A percentile compares a stretch with the other conserved stretches of the same genome.
These are phyloP conservation scores for Beauveria pseudobassiana DNA, from an alignment of 2,329 filamentous ascomycete species.

Conservation along the genomic window DNA sequence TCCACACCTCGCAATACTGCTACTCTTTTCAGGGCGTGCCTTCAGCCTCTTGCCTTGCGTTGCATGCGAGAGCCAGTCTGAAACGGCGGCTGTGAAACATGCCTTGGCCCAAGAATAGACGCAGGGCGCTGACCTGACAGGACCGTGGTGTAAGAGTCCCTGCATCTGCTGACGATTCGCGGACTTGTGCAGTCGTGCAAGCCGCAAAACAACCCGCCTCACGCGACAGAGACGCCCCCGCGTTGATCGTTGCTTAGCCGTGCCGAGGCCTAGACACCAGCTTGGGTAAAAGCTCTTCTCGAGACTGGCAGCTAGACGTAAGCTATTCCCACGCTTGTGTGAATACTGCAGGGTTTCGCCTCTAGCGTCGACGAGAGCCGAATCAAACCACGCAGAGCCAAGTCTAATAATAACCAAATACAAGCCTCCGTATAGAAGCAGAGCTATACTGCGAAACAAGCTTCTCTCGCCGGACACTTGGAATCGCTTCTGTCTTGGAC, in stretches of 20 bases:
- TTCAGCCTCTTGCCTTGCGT: not conserved
- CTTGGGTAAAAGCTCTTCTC: not conserved
- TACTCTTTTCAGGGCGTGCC: too few relatives aligned
- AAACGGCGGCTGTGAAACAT: not conserved
- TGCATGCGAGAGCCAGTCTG: not conserved
- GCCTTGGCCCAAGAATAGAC: not conserved
- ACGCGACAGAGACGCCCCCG: not conserved
- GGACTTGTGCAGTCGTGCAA: not conserved
- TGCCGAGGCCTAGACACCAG: not conserved
- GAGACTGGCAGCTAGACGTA: not conserved
- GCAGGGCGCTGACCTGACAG: not conserved
- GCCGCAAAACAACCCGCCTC: not conserved
- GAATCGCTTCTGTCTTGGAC: not conserved
- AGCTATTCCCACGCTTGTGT: not conserved
- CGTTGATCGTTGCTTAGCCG: not conserved
- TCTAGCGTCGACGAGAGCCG: not conserved
- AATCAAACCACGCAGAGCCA: not conserved
- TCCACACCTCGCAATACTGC: not conserved
- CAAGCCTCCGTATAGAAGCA: not conserved
- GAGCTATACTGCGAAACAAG: not conserved
- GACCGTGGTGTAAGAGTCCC: not conserved
- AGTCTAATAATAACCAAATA: not conserved
- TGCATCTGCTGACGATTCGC: not conserved
- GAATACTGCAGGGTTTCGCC: not conserved
- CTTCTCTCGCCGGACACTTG: not conserved